Conservation (phyloP, 1,139 yeast genomes). For the Hansenula sp. region DNA sequence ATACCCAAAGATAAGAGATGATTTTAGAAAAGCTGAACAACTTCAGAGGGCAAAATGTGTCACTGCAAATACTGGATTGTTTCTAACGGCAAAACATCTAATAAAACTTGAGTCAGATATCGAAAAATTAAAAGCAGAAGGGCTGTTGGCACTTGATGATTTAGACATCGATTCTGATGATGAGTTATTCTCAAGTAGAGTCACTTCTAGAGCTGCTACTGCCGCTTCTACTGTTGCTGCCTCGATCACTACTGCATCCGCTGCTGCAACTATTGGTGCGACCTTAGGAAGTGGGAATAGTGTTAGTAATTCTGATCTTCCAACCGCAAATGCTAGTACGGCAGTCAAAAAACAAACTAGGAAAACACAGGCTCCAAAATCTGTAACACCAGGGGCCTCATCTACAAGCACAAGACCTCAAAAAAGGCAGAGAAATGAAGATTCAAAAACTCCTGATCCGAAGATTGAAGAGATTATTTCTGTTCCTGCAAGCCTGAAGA, state of each 20-base stretch:
- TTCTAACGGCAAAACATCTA: constrained; percentile 71
- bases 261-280: background rate
- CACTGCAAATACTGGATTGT: constrained; percentile 80
- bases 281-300: background rate
- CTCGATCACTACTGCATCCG: background rate
- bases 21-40: constrained; percentile 53
- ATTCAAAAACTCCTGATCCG: constrained; percentile 18
- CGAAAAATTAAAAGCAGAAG: constrained; percentile 73
- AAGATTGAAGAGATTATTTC: background rate
- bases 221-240: constrained; percentile 7
- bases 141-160: constrained; percentile 57
- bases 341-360: constrained; percentile 7
- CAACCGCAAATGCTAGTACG: background rate
- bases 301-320: background rate
- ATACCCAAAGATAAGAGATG: constrained; percentile 65
- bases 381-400: constrained; percentile 11
- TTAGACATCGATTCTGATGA: constrained; percentile 27
- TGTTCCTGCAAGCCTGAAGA: background rate
- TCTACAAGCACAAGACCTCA: constrained; percentile 9
- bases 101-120: constrained; percentile 72
- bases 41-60: constrained; percentile 77
- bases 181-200: constrained; percentile 21
- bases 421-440: constrained; percentile 20
- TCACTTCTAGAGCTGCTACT: constrained; percentile 19
- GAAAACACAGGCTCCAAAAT: constrained; percentile 6